Evolutionary conservation across 2,329 filamentous ascomycete genomes (phyloP).

Genomic region (Microascus cirrosus): DNA sequence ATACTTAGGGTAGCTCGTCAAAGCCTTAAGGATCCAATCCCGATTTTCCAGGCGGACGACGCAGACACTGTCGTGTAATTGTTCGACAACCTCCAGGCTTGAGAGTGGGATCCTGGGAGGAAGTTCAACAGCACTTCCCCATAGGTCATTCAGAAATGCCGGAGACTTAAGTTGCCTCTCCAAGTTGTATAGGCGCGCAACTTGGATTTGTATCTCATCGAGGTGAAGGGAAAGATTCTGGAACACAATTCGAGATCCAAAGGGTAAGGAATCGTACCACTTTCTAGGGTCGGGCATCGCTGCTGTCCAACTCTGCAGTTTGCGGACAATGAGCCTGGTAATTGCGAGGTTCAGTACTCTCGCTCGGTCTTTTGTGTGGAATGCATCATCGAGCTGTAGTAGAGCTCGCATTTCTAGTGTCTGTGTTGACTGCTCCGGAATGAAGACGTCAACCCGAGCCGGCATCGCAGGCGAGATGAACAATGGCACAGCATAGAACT

Average conservation of each 20-base stretch:
- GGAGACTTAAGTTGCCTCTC: conserved; percentile 39
- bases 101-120: conserved; percentile 37
- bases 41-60: conserved; percentile 31
- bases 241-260: conserved; percentile 46
- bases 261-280: conserved; percentile 36
- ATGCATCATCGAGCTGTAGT: conserved; percentile 38
- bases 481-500: conserved; percentile 44
- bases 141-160: conserved; percentile 26
- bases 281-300: conserved; percentile 15
- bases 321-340: conserved; percentile 39
- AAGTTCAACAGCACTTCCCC: conserved; percentile 27
- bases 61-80: conserved; percentile 49
- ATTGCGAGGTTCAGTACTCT: conserved; percentile 39
- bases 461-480: conserved; percentile 35
- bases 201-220: conserved; percentile 28
- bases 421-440: conserved; percentile 36
- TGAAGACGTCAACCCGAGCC: conserved; percentile 46
- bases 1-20: conserved; percentile 46
- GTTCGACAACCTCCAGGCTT: conserved; percentile 35
- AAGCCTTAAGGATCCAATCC: conserved; percentile 44
- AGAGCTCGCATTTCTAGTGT: conserved; percentile 27
- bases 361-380: conserved; percentile 40
- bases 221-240: conserved; percentile 36
- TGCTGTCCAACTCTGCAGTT: conserved; percentile 39
- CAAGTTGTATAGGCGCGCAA: conserved; percentile 39